Evolutionary conservation across 768 basidiomycete species (phyloP).

Genomic region (Tephrocybe sp.): DNA sequence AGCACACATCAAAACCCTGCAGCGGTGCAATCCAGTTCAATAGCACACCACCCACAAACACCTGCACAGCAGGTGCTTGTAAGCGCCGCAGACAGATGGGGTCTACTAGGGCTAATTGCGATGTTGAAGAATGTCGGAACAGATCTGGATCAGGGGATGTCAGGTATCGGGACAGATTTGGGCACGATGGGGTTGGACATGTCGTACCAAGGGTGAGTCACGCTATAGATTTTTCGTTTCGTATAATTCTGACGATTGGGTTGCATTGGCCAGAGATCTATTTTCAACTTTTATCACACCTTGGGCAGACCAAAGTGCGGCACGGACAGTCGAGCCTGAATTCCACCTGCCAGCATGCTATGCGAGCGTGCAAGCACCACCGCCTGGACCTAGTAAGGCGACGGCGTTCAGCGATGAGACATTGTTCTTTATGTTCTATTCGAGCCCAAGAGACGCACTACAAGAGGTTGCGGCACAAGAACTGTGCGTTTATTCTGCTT

Average conservation of each 20-base stretch:
- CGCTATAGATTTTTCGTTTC: not conserved
- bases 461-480: slow-evolving; percentile 96
- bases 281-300: slow-evolving; percentile 95
- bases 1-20: slow-evolving; percentile 31
- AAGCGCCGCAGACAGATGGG: slow-evolving; percentile 94
- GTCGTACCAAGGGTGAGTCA: slow-evolving; percentile 72
- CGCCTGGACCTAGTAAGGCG: slow-evolving; percentile 79
- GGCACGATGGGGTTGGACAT: slow-evolving; percentile 92
- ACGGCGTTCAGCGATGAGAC: slow-evolving; percentile 93
- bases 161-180: slow-evolving; percentile 87
- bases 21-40: slow-evolving; percentile 28
- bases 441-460: slow-evolving; percentile 84
- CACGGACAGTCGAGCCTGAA: slow-evolving; percentile 86
- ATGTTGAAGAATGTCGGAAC: slow-evolving; percentile 77
- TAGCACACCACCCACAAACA: slow-evolving; percentile 65
- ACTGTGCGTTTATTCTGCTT: slow-evolving; percentile 58
- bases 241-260: slow-evolving; percentile 12
- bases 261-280: slow-evolving; percentile 53
- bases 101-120: slow-evolving; percentile 79
- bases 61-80: slow-evolving; percentile 92
- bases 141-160: slow-evolving; percentile 78
- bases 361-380: slow-evolving; percentile 79
- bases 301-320: slow-evolving; percentile 89
- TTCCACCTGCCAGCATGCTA: slow-evolving; percentile 91
- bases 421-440: slow-evolving; percentile 97